A percentile compares a stretch with the other conserved stretches of the same genome.
Evolutionary conservation across 108 stramenopile genomes (phyloP).

Genomic region (Pseudonitzschia multiseries): DNA sequence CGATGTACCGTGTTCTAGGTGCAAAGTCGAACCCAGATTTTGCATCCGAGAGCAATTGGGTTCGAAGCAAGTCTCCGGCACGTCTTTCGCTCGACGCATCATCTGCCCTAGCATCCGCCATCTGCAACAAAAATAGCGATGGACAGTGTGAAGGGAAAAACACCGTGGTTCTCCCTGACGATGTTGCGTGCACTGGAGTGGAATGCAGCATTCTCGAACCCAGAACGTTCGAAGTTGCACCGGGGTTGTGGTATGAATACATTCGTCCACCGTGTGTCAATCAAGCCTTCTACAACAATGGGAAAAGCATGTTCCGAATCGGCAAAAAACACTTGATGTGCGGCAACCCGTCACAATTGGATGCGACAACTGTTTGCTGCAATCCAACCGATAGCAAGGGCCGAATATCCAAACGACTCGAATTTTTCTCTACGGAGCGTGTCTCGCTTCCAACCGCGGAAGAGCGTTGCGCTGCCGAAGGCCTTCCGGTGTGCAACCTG

Average conservation of each 20-base stretch:
- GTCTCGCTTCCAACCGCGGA: neutral
- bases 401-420: neutral
- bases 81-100: constrained; percentile 13
- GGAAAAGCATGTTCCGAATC: constrained; percentile 16
- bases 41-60: constrained; percentile 13
- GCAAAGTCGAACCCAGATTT: constrained; percentile 25
- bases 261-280: constrained; percentile 57
- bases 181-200: constrained; percentile 24
- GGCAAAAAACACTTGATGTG: neutral
- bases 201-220: constrained; percentile 48
- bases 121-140: constrained; percentile 24
- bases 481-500: neutral
- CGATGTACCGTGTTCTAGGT: constrained; percentile 55
- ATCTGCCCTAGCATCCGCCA: constrained; percentile 29
- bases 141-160: constrained; percentile 25
- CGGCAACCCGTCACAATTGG: neutral
- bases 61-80: constrained; percentile 11
- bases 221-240: constrained; percentile 42
- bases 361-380: neutral
- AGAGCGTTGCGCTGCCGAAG: neutral
- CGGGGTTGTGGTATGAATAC: constrained; percentile 58
- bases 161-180: constrained; percentile 29
- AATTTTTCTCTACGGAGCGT: constrained; percentile 1
- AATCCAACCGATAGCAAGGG: neutral
- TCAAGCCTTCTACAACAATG: constrained; percentile 50